Evolutionary conservation across 2,329 filamentous ascomycete species (phyloP).

Genomic region (Ambrosiella xylebori): DNA sequence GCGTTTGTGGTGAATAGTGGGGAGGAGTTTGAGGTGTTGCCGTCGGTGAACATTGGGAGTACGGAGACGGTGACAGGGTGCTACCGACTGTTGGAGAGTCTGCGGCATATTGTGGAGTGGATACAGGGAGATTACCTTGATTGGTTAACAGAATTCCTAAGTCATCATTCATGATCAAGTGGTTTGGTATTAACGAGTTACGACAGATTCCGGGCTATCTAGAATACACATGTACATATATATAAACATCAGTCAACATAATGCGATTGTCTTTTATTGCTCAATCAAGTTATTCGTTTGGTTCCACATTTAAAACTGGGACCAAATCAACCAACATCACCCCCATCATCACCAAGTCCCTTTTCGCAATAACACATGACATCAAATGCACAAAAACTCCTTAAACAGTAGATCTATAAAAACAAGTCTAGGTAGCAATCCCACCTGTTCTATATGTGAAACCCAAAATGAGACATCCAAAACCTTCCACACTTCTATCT

Average conservation of each 20-base stretch:
- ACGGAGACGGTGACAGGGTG: constrained; percentile 9
- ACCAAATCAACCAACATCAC: no score
- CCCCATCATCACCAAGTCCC: no score
- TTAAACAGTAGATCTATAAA: no score
- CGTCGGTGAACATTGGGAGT: constrained; percentile 9
- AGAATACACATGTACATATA: neutral
- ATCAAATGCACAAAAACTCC: no score
- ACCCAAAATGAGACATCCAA: no score
- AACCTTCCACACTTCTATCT: no score
- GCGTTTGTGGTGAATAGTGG: constrained; percentile 10
- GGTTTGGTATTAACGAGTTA: neutral
- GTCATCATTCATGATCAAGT: neutral
- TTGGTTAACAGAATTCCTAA: constrained; percentile 11
- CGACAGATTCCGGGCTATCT: no score
- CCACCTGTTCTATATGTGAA: no score
- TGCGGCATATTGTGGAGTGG: constrained; percentile 8
- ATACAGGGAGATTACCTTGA: constrained; percentile 8
- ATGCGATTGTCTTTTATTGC: neutral
- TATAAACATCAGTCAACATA: neutral
- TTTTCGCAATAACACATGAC: no score
- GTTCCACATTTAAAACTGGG: no score
- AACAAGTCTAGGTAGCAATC: no score
- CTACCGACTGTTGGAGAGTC: constrained; percentile 8
- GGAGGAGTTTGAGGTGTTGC: constrained; percentile 10
- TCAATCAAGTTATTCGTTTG: no score